phyloP scores from a whole-genome alignment of 108 stramenopile genomes.

The Cyclotella cryptica region DNA sequence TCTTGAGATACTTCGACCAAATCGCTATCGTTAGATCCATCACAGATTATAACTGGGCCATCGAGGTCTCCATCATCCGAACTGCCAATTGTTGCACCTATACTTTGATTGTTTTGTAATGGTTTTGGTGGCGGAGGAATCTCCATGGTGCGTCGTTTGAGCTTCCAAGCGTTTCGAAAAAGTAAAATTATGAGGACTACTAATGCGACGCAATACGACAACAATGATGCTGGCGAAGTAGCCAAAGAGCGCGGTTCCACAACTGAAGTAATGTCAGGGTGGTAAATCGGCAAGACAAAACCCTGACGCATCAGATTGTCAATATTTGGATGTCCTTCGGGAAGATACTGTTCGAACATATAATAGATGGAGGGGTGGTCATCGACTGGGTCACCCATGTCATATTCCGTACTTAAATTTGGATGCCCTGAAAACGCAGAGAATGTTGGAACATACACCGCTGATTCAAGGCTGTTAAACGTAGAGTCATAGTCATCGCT shows the following conservation, averaged over 20 bases:
- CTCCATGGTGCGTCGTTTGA: neutral
- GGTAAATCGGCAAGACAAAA: conserved; percentile 37
- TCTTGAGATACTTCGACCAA: neutral
- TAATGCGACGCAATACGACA: conserved; percentile 15
- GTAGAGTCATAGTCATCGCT: neutral
- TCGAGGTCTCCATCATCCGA: neutral
- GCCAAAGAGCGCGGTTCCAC: conserved; percentile 11
- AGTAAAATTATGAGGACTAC: conserved; percentile 9
- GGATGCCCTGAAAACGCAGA: conserved; percentile 33
- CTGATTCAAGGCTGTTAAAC: neutral
- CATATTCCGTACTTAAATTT: conserved; percentile 11
- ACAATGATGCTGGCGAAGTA: conserved; percentile 27
- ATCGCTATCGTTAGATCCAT: neutral
- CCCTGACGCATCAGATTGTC: conserved; percentile 29
- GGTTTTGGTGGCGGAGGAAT: conserved; percentile 9
- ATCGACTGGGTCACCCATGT: conserved; percentile 25
- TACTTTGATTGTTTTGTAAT: neutral
- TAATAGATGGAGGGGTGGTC: conserved; percentile 33
- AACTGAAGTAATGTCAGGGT: conserved; percentile 20
- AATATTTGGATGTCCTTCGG: conserved; percentile 37
- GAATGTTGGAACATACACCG: conserved; percentile 7
- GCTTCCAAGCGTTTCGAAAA: neutral
- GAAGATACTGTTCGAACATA: conserved; percentile 26
- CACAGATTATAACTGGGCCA: neutral
- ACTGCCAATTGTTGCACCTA: neutral